Conservation (phyloP, 495 filamentous ascomycete species). For the Antarctomyces pellizariae region DNA sequence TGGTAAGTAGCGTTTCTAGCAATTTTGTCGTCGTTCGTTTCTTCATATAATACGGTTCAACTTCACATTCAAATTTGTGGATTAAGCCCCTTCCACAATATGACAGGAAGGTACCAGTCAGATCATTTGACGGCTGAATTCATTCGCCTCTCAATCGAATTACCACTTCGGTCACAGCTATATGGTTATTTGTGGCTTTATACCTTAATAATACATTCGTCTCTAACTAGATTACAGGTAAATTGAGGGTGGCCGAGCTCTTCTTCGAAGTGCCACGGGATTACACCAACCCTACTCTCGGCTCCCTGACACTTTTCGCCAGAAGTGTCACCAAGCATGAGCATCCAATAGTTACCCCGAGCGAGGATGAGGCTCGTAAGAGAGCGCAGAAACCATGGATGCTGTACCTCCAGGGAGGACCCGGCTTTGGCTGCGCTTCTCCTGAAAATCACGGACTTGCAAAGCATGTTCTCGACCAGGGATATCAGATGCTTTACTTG, state of each 20-base stretch:
- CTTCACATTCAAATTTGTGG: no score
- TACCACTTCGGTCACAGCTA: no score
- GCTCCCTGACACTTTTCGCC: slow-evolving; percentile 47
- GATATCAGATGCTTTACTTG: slow-evolving; percentile 65
- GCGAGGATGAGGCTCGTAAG: slow-evolving; percentile 15
- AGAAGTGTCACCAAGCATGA: slow-evolving; percentile 43
- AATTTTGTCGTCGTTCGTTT: no score
- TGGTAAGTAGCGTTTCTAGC: slow-evolving; percentile 5
- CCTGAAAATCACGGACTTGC: slow-evolving; percentile 52
- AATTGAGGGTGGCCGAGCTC: slow-evolving; percentile 51
- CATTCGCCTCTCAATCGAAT: no score
- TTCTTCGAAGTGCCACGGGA: slow-evolving; percentile 72
- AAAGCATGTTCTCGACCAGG: slow-evolving; percentile 45
- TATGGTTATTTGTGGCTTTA: no score
- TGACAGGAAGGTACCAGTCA: no score
- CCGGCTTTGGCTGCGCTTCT: slow-evolving; percentile 46
- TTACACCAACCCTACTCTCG: slow-evolving; percentile 36
- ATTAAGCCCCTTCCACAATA: no score
- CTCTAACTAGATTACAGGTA: slow-evolving; percentile 26
- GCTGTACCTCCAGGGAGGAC: slow-evolving; percentile 51
- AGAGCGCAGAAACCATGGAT: slow-evolving; percentile 27
- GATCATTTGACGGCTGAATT: no score
- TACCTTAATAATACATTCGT: no score
- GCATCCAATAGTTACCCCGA: slow-evolving; percentile 25
- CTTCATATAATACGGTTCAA: no score